phyloP scores from a whole-genome alignment of 345 rosid genomes.

The Brassica carinata region DNA sequence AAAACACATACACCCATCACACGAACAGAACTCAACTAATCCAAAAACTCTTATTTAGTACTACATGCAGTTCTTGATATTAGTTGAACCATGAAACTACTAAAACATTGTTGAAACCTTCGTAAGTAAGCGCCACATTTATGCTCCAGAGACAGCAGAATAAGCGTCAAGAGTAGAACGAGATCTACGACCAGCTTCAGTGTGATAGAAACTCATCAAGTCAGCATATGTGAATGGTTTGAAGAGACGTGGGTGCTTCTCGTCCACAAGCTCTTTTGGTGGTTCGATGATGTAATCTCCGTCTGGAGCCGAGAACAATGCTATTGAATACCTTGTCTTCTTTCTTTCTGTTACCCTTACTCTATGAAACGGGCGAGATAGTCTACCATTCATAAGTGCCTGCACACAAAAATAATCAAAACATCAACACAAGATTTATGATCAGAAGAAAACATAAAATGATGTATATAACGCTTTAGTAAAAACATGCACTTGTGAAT shows the following conservation, averaged over 20 bases:
- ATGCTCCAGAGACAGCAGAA: not conserved
- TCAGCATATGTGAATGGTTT: not conserved
- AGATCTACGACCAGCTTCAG: constrained; percentile 7
- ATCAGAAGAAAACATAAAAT: too few species aligned
- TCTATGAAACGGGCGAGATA: constrained; percentile 4
- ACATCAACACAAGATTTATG: too few species aligned
- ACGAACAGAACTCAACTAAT: not conserved
- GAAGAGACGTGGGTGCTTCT: constrained; percentile 9
- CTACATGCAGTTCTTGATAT: not conserved
- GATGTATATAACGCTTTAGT: too few species aligned
- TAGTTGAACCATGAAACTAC: not conserved
- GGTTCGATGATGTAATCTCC: not conserved
- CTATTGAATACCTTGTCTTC: constrained; percentile 21
- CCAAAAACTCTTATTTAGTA: not conserved
- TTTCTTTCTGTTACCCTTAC: constrained; percentile 24
- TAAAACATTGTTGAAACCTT: not conserved
- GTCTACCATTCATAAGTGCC: constrained; percentile 25
- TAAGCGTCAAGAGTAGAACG: constrained; percentile 15
- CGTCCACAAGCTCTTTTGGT: constrained; percentile 31
- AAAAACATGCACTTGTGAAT: too few species aligned
- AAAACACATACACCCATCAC: not conserved
- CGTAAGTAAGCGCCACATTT: too few species aligned
- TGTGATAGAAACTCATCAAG: not conserved
- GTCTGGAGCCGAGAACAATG: constrained; percentile 4
- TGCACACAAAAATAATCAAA: not conserved